Percentiles rank a stretch among this genome's conserved stretches.
phyloP scores from a whole-genome alignment of 768 basidiomycete species.

The Pisolithus sp. region DNA sequence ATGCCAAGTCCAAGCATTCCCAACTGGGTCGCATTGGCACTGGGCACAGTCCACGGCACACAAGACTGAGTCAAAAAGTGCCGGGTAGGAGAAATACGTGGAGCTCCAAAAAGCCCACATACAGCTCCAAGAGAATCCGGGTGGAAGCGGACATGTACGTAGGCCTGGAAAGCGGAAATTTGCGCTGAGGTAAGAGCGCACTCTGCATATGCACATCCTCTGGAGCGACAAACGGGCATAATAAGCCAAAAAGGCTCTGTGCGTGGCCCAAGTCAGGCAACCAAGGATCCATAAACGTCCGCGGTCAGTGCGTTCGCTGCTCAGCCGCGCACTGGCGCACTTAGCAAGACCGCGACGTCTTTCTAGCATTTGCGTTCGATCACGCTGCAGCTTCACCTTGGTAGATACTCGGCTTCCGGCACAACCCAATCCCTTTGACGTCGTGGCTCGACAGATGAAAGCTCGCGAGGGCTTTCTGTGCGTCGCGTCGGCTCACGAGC shows the following conservation, averaged over 20 bases:
- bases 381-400: conserved; percentile 8
- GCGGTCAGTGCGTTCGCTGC: conserved; percentile 34
- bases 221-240: conserved; percentile 27
- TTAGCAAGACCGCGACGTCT: conserved; percentile 40
- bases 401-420: conserved; percentile 40
- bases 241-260: conserved; percentile 25
- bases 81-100: conserved; percentile 39
- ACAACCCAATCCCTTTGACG: conserved; percentile 38
- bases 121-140: conserved; percentile 28
- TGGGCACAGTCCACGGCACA: conserved; percentile 44
- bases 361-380: conserved; percentile 33
- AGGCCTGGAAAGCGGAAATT: conserved; percentile 25
- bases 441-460: conserved; percentile 19
- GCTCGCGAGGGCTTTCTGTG: conserved; percentile 18
- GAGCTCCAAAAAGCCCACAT: conserved; percentile 10
- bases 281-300: conserved; percentile 3
- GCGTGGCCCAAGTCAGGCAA: conserved; percentile 25
- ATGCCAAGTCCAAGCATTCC: conserved; percentile 19
- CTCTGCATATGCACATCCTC: background rate
- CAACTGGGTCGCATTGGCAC: conserved; percentile 13
- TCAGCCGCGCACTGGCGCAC: conserved; percentile 26
- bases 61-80: conserved; percentile 43
- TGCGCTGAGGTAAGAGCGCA: conserved; percentile 9
- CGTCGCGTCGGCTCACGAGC: conserved; percentile 15
- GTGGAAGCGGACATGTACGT: conserved; percentile 36